Evolutionary conservation across 768 basidiomycete species (phyloP).

Genomic region (Cubamyces lactineus): DNA sequence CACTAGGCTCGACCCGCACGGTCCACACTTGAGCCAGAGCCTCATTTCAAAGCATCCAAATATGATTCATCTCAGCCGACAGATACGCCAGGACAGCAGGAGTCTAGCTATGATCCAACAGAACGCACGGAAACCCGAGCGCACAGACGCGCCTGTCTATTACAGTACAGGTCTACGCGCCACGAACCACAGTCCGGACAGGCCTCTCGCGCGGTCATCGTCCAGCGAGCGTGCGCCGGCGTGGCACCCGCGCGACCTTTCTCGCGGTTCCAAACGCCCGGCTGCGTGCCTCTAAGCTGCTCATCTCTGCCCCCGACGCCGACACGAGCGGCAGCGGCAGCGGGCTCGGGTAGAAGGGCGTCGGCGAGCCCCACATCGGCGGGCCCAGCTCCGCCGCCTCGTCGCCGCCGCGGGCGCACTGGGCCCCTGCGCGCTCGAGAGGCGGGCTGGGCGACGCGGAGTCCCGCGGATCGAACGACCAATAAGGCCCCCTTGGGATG

Average conservation of each 20-base stretch:
- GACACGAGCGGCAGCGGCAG: constrained; percentile 25
- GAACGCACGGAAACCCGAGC: too few relatives aligned
- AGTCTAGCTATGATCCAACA: too few relatives aligned
- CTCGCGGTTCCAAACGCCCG: constrained; percentile 11
- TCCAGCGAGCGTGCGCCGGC: constrained; percentile 9
- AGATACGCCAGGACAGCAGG: too few relatives aligned
- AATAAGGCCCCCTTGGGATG: not conserved
- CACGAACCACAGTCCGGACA: too few relatives aligned
- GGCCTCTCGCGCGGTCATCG: not conserved
- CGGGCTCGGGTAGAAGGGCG: constrained; percentile 26
- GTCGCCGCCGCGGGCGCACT: not conserved
- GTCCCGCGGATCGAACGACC: not conserved
- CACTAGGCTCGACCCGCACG: too few relatives aligned
- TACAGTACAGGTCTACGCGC: not conserved
- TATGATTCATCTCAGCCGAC: too few relatives aligned
- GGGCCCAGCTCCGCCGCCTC: constrained; percentile 11
- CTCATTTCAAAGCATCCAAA: too few relatives aligned
- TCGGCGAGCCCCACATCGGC: constrained; percentile 26
- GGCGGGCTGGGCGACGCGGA: constrained; percentile 7
- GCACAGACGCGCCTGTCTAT: too few relatives aligned
- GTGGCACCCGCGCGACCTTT: constrained; percentile 15
- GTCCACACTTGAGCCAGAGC: too few relatives aligned
- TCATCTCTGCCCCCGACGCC: not conserved
- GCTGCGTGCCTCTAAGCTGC: constrained; percentile 15
- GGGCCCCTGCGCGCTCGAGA: constrained; percentile 5